A percentile compares a stretch with the other conserved stretches of the same genome.
phyloP scores from a whole-genome alignment of 1,284 basidiomycete genomes.

The Pholiota adiposa region DNA sequence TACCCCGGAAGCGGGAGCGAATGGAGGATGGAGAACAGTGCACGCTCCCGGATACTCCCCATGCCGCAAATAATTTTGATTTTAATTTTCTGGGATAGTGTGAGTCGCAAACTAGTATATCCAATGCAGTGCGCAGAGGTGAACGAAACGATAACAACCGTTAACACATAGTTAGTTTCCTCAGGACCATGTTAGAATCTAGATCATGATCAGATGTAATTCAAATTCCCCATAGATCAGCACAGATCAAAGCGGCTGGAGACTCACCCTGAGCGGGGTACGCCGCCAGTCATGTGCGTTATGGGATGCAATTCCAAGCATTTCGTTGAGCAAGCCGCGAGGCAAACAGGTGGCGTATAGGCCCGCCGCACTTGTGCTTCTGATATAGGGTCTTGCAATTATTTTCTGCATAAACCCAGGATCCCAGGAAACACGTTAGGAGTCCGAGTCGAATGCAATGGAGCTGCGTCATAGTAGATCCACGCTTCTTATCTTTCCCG shows the following conservation, averaged over 20 bases:
- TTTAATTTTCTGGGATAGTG: not conserved
- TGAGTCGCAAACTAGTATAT: not conserved
- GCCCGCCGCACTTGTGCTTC: not conserved
- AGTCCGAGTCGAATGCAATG: not conserved
- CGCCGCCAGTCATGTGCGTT: not conserved
- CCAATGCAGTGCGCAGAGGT: not conserved
- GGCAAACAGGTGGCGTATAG: not conserved
- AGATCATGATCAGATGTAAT: not conserved
- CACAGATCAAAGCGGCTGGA: not conserved
- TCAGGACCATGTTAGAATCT: no score
- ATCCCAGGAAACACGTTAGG: not conserved
- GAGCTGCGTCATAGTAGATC: not conserved
- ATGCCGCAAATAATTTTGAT: no score
- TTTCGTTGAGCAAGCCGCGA: not conserved
- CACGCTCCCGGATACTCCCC: not conserved
- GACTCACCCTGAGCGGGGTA: not conserved
- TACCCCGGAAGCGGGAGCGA: not conserved
- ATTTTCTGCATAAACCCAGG: not conserved
- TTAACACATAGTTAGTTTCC: no score
- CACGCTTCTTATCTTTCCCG: not conserved
- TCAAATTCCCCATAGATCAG: not conserved
- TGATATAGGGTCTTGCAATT: not conserved
- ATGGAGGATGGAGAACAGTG: not conserved
- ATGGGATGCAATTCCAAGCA: not conserved
- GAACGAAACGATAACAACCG: no score